A percentile compares a stretch with the other conserved stretches of the same genome.
These are phyloP conservation scores for Phytophthora hibernalis DNA, from an alignment of 352 stramenopile species.

Conservation along the genomic window DNA sequence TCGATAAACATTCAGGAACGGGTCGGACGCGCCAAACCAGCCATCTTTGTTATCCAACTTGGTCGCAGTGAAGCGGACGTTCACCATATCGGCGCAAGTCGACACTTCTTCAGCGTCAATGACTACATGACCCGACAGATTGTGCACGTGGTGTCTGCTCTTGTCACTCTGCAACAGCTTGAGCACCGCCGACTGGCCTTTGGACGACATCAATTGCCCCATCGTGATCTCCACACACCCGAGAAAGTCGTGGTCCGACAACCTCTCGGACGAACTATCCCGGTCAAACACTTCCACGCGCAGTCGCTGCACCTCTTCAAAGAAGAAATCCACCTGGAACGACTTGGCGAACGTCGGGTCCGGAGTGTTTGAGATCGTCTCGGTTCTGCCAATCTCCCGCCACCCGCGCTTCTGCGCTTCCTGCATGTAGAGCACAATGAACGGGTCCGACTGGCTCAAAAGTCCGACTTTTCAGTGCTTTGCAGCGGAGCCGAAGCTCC, in stretches of 20 bases:
- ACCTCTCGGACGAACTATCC: constrained; percentile 66
- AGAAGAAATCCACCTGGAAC: constrained; percentile 81
- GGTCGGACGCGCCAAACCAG: constrained; percentile 79
- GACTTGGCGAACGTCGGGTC: constrained; percentile 76
- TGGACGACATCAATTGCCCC: constrained; percentile 75
- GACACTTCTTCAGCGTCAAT: constrained; percentile 81
- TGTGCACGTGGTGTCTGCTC: constrained; percentile 35
- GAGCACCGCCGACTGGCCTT: constrained; percentile 65
- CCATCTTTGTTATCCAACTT: constrained; percentile 86
- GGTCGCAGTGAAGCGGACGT: constrained; percentile 62
- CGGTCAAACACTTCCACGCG: constrained; percentile 85
- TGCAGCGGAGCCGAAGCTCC: constrained; percentile 75
- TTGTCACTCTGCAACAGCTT: constrained; percentile 61
- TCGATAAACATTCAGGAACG: constrained; percentile 81
- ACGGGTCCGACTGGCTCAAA: constrained; percentile 80
- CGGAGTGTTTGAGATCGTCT: constrained; percentile 74
- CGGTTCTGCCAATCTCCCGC: constrained; percentile 78
- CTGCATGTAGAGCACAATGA: constrained; percentile 78
- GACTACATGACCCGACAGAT: constrained; percentile 66
- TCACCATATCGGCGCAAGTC: constrained; percentile 65
- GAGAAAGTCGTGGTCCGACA: constrained; percentile 74
- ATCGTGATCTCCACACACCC: constrained; percentile 82
- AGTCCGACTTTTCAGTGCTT: constrained; percentile 75
- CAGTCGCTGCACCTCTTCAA: constrained; percentile 84
- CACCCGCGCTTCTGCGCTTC: constrained; percentile 53